Base-by-base conservation (phyloP, 2,329 filamentous ascomycete genomes). In the Fusarium chuoi region DNA sequence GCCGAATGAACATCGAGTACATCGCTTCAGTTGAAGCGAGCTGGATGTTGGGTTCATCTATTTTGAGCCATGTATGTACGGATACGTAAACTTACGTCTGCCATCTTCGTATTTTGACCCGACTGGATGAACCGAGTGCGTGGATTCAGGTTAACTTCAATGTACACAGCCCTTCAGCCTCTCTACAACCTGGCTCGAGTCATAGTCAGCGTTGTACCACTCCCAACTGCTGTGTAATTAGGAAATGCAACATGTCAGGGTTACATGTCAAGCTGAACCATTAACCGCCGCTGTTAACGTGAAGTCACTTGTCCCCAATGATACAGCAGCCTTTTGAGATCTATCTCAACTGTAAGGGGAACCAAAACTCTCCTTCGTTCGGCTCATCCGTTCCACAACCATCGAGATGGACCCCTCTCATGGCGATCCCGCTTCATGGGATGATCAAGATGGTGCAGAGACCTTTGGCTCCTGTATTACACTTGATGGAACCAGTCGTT, bases 131-230 rank as follows among this genome's bases (percentile, higher is more conserved):
- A 58, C 59, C 58, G 36, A 52, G 44, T 4, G 22, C 24, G 46
- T 57, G 58, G 45, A 13, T 54, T 35, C 18, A 38, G 18, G n/a
- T 20, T 14, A 20, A 15, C 30, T 24, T 20, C 22, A 51, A 20
- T 35, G 17, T 22, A 35, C 17, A 20, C 17, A 44, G 24, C 35
- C 20, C 33, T 38, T n/a, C 20, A 44, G 28, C 26, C 35, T 36
- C 26, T 18, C 35, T 28, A 13, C 14, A 42, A 54, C 65, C 52
- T 65, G 58, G n/a, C 26, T 46, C 26, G 33, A 52, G 49, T 36
- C 41, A n/a, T 38, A 35, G 58, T 67, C 67, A 42, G 66, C 57
- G 62, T 54, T 60, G 57, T 49, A 44, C 36, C 24, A 41, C 26
- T 61, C 38, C 28, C 30, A 18, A 35, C 48, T 24, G 33, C 30